Evolutionary conservation across 1,284 basidiomycete genomes (phyloP), one percentile per base, ranked within the genome.

Genomic region (Papiliotrema fonsecae): DNA sequence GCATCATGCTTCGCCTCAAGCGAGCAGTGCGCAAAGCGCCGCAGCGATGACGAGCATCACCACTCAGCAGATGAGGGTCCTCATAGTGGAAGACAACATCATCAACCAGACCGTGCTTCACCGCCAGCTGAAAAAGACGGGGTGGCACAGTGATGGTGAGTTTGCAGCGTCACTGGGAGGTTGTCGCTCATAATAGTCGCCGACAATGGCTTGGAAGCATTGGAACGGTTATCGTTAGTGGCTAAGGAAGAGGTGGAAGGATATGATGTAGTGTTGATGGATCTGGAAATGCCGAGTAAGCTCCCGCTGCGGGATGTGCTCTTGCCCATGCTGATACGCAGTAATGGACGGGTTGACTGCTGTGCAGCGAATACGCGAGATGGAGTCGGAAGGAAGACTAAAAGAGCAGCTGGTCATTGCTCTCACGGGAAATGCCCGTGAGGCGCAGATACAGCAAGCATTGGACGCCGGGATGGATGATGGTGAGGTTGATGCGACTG

Each of bases 31-130:
- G n/a, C n/a, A n/a, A n/a, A n/a, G n/a, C n/a, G n/a, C n/a, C n/a
- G n/a, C n/a, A n/a, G n/a, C n/a, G n/a, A n/a, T n/a, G n/a, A n/a
- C n/a, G n/a, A n/a, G n/a, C n/a, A n/a, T n/a, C n/a, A n/a, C n/a
- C n/a, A n/a, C n/a, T n/a, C n/a, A n/a, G n/a, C n/a, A 13, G 36
- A 7, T 37, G 13, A 13, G 19, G 39, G 50, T 72, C n/a, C 57
- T 70, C 6, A 59, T 74, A 11, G 66, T 72, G 16, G 69, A 75
- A 49, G 76, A 77, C 53, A 77, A 77, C 49, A 47, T 68, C 24
- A 75, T 77, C 64, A 76, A 75, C 51, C 73, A 74, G 47, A 73
- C 69, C 19, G 69, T 76, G 1, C 56, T 77, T 10, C 64, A 64
- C 44, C 63, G 74, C 0, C 75, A 76, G 51, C 61, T 77, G 21